Conservation (phyloP, 1,284 basidiomycete genomes). For the Tilletia walkeri region DNA sequence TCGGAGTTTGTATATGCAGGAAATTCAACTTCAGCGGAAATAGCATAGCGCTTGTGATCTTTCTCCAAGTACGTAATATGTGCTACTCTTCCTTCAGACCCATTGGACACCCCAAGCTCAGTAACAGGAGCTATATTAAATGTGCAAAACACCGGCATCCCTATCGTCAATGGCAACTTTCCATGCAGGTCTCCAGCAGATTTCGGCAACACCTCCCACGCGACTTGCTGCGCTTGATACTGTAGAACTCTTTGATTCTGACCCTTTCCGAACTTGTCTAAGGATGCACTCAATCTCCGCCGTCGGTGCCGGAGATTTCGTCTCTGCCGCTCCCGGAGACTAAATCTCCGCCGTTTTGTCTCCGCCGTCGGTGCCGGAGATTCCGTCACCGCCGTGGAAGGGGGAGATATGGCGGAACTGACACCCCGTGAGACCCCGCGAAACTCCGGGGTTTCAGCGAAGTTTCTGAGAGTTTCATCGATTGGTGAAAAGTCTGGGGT, state of each 20-base stretch:
- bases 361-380: no score
- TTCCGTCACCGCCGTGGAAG: no score
- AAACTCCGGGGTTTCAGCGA: no score
- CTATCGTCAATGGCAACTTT: background rate
- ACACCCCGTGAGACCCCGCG: no score
- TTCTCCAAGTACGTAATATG: background rate
- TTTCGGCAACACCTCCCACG: background rate
- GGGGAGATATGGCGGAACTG: no score
- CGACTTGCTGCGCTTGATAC: background rate
- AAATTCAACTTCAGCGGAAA: background rate
- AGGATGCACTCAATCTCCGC: background rate
- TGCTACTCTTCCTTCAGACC: background rate
- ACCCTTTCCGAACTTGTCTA: slow-evolving; percentile 1
- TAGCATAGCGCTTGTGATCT: background rate
- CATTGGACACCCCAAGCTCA: background rate
- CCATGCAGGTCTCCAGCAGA: background rate
- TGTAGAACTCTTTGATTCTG: background rate
- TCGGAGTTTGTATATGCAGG: background rate
- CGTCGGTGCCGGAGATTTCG: no score
- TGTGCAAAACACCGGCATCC: background rate
- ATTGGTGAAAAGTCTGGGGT: no score
- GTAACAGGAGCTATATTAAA: background rate
- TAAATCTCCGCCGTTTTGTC: no score
- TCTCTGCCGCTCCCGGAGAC: no score
- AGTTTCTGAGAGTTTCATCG: no score